Conservation (phyloP, 2,329 filamentous ascomycete genomes). For the Diaporthe humulicola region DNA sequence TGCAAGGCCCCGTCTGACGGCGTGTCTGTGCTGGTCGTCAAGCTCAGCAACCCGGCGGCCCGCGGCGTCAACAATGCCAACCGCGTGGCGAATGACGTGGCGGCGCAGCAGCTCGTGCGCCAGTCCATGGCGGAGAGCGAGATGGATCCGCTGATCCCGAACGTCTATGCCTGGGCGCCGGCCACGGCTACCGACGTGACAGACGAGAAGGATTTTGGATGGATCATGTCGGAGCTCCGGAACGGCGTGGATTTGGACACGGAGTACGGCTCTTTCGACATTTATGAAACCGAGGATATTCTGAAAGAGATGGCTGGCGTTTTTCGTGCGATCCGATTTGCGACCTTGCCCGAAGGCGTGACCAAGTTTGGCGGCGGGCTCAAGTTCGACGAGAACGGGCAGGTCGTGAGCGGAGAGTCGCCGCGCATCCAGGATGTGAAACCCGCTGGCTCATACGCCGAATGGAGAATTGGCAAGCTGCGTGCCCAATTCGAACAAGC, state of each 20-base stretch:
- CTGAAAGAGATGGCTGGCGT: conserved; percentile 44
- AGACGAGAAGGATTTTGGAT: conserved; percentile 41
- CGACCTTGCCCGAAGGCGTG: conserved; percentile 39
- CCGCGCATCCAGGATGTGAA: conserved; percentile 35
- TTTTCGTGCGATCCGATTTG: conserved; percentile 41
- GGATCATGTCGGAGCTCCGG: conserved; percentile 46
- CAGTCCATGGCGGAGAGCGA: conserved; percentile 30
- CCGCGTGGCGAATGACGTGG: conserved; percentile 47
- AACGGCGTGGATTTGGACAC: conserved; percentile 43
- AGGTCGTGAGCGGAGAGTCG: conserved; percentile 42
- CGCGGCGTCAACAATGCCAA: conserved; percentile 44
- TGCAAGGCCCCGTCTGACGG: conserved; percentile 31
- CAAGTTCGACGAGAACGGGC: conserved; percentile 37
- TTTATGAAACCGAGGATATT: too few species aligned
- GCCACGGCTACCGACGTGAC: neutral
- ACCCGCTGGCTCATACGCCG: conserved; percentile 41
- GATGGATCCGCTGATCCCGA: conserved; percentile 41
- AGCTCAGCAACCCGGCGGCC: conserved; percentile 45
- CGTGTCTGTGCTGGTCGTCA: conserved; percentile 41
- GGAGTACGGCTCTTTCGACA: conserved; percentile 37
- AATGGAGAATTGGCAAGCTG: conserved; percentile 40
- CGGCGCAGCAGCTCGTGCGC: conserved; percentile 42
- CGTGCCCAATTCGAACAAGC: conserved; percentile 34
- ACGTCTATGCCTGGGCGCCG: conserved; percentile 44
- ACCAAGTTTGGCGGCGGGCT: conserved; percentile 42